A percentile compares a stretch with the other conserved stretches of the same genome.
Conservation (phyloP, 2,329 filamentous ascomycete genomes). For the Microcyclospora pomicola region DNA sequence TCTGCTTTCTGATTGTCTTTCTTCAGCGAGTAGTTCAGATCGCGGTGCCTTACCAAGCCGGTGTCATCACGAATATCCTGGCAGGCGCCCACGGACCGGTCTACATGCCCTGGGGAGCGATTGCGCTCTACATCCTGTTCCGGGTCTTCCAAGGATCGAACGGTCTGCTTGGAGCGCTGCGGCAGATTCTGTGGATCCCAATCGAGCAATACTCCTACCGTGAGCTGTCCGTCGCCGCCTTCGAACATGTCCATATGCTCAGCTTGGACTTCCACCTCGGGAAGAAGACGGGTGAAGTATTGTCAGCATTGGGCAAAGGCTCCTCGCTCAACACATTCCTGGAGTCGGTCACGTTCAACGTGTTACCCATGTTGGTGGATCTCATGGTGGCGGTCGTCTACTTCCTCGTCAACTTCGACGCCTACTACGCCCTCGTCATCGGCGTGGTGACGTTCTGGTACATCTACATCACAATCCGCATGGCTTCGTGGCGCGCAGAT, state of each 20-base stretch:
- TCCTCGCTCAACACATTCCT: slow-evolving; percentile 93
- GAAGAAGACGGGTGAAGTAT: slow-evolving; percentile 90
- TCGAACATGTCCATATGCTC: slow-evolving; percentile 91
- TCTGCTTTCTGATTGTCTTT: slow-evolving; percentile 71
- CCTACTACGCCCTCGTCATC: slow-evolving; percentile 80
- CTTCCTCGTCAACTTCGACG: slow-evolving; percentile 66
- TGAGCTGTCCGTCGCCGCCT: slow-evolving; percentile 83
- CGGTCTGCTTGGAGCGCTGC: slow-evolving; percentile 68
- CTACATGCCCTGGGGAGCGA: slow-evolving; percentile 57
- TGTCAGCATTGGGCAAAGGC: slow-evolving; percentile 91
- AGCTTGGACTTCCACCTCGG: slow-evolving; percentile 93
- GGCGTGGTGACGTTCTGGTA: slow-evolving; percentile 89
- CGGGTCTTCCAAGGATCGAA: slow-evolving; percentile 79
- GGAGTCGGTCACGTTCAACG: slow-evolving; percentile 90
- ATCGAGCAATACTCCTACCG: slow-evolving; percentile 95
- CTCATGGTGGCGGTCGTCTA: slow-evolving; percentile 72
- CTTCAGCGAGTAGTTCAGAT: slow-evolving; percentile 76
- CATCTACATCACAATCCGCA: slow-evolving; percentile 87
- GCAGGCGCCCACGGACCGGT: slow-evolving; percentile 38
- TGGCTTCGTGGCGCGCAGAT: slow-evolving; percentile 85
- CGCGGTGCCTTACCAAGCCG: slow-evolving; percentile 69
- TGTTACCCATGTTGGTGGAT: slow-evolving; percentile 88
- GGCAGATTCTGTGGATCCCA: slow-evolving; percentile 85
- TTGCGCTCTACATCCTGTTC: slow-evolving; percentile 63
- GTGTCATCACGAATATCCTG: slow-evolving; percentile 63